Conservation (phyloP, 208 protist genomes). For the Wallacemonas sp. region DNA sequence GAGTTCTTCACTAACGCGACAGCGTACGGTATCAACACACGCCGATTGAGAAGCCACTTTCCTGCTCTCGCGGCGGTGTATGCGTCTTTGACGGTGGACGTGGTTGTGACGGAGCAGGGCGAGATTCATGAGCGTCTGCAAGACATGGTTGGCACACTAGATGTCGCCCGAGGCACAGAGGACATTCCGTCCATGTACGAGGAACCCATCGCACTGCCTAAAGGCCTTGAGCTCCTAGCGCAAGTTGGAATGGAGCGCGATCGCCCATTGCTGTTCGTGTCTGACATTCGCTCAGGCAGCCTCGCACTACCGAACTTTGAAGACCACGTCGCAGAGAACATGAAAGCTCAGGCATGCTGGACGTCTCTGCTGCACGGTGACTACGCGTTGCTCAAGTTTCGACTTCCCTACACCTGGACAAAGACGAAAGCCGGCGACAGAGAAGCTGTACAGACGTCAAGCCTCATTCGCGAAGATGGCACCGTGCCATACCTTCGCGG, state of each 20-base stretch:
- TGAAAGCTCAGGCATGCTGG: constrained; percentile 93
- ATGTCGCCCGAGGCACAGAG: constrained; percentile 85
- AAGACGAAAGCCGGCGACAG: constrained; percentile 46
- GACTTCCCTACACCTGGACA: constrained; percentile 92
- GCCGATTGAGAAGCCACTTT: constrained; percentile 59
- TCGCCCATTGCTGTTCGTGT: constrained; percentile 92
- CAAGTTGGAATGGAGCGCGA: constrained; percentile 70
- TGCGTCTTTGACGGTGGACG: constrained; percentile 40
- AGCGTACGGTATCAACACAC: constrained; percentile 88
- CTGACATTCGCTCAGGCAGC: constrained; percentile 92
- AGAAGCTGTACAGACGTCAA: constrained; percentile 36
- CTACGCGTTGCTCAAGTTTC: constrained; percentile 95
- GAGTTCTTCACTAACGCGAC: constrained; percentile 95
- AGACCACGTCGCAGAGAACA: constrained; percentile 90
- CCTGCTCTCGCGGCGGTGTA: constrained; percentile 68
- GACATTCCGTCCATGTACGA: constrained; percentile 91
- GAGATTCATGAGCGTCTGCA: constrained; percentile 69
- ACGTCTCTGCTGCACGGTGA: constrained; percentile 86
- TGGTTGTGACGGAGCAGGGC: constrained; percentile 37
- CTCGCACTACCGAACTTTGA: constrained; percentile 88
- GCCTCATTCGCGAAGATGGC: constrained; percentile 69
- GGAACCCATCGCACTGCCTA: constrained; percentile 49
- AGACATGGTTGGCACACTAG: constrained; percentile 72
- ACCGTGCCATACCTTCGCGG: constrained; percentile 88
- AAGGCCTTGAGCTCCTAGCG: constrained; percentile 71